Evolutionary conservation across 2,329 filamentous ascomycete species (phyloP).

Genomic region (Epichloe gansuensis): DNA sequence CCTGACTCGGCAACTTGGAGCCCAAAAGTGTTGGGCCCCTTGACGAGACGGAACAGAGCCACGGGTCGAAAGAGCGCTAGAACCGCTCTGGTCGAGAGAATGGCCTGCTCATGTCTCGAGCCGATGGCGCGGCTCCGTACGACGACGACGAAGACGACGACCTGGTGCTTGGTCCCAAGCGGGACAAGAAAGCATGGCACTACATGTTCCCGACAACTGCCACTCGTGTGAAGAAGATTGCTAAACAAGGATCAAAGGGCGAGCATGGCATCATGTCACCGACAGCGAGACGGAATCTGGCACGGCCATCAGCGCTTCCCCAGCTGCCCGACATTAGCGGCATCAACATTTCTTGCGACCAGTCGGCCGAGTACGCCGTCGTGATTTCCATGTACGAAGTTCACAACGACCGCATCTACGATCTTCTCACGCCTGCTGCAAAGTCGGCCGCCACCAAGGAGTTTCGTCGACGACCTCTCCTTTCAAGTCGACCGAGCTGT

Average conservation of each 20-base stretch:
- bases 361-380: slow-evolving; percentile 70
- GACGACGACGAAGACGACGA: too few species aligned
- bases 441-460: slow-evolving; percentile 54
- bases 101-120: neutral
- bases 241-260: slow-evolving; percentile 38
- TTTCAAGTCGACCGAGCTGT: slow-evolving; percentile 91
- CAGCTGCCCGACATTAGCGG: slow-evolving; percentile 63
- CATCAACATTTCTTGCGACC: slow-evolving; percentile 45
- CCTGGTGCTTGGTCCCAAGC: slow-evolving; percentile 21
- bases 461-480: slow-evolving; percentile 60
- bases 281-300: slow-evolving; percentile 49
- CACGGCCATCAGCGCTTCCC: slow-evolving; percentile 59
- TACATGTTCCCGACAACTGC: slow-evolving; percentile 35
- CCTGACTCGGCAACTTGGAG: slow-evolving; percentile 18
- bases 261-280: slow-evolving; percentile 34
- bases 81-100: slow-evolving; percentile 12
- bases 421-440: slow-evolving; percentile 60
- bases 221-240: slow-evolving; percentile 30
- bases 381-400: slow-evolving; percentile 98
- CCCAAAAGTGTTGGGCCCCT: slow-evolving; percentile 35
- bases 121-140: neutral
- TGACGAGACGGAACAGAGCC: slow-evolving; percentile 15
- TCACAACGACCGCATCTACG: slow-evolving; percentile 96
- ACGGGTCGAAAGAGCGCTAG: slow-evolving; percentile 19
- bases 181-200: slow-evolving; percentile 13